Evolutionary conservation across 441 rosid genomes (phyloP), one percentile per base, ranked within the genome.

Genomic region (Adansonia grandidieri): DNA sequence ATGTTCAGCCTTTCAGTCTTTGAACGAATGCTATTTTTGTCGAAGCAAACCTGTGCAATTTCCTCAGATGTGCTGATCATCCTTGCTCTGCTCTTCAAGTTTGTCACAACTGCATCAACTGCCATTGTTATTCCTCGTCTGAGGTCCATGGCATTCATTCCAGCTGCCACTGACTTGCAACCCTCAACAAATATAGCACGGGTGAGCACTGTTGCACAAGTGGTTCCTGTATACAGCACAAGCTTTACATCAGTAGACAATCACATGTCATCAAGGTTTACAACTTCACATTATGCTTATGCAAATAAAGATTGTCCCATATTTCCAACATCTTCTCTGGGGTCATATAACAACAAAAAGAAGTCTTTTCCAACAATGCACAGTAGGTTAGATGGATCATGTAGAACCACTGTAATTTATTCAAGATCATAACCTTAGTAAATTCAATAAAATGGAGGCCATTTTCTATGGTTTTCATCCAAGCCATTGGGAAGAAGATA

Each of bases 41-140:
- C 9, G 20, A 76, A 51, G 44, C 22, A 50, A 37, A 78, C 90
- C 86, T 93, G 98, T 6, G 98, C 98, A 15, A 95, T 92, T 84
- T 95, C 97, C 75, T 93, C 98, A 11, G 98, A 92, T 62, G 93
- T 93, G 84, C 97, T 93, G 73, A 95, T 95, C 98, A 90, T 93
- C 47, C 90, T 83, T 57, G 98, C 92, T 79, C 95, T 84, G 84
- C 97, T 90, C 83, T 92, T 93, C 86, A 95, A 87, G 82, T 88
- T 87, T 10, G 96, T 83, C 32, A 92, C 93, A 45, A 93, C 97
- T 40, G 89, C 68, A 84, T 92, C 97, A 86, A 93, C 96, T 53
- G 98, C 98, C 91, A 95, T 83, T 32, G 90, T 86, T 73, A 95
- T 95, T 40, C 97, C 97, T 47, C 95, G 91, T 76, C 98, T 88